Evolutionary conservation across 1,284 basidiomycete genomes (phyloP).

Genomic region (Boletus subluridellus): DNA sequence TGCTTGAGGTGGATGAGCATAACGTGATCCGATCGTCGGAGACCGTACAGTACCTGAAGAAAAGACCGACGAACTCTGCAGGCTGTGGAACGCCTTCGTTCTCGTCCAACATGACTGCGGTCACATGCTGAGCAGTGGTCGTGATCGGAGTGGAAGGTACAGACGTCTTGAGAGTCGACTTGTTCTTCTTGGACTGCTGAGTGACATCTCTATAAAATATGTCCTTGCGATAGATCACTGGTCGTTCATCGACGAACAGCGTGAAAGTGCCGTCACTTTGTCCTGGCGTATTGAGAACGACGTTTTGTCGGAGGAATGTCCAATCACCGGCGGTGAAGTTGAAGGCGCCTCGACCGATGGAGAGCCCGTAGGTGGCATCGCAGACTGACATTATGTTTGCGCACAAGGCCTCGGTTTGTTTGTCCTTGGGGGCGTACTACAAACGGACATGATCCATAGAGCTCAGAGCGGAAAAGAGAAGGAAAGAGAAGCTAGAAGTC

Average conservation of each 20-base stretch:
- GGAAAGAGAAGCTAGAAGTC: background rate
- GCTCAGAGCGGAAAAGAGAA: background rate
- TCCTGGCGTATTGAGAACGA: conserved; percentile 69
- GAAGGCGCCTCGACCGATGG: conserved; percentile 74
- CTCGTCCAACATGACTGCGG: background rate
- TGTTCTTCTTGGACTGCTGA: conserved; percentile 2
- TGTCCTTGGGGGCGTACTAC: conserved; percentile 63
- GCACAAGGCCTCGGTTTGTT: conserved; percentile 59
- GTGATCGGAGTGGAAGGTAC: background rate
- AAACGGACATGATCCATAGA: conserved; percentile 3
- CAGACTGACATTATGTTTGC: conserved; percentile 56
- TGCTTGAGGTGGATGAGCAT: conserved; percentile 40
- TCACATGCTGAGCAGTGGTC: background rate
- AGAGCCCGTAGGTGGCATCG: conserved; percentile 62
- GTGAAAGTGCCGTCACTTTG: conserved; percentile 49
- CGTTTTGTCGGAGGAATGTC: conserved; percentile 63
- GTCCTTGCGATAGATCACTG: conserved; percentile 51
- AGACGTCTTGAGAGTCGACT: background rate
- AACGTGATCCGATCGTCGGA: background rate
- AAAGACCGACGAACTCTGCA: conserved; percentile 61
- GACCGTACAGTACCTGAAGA: conserved; percentile 57
- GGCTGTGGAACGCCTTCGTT: conserved; percentile 18
- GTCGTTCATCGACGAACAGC: conserved; percentile 52
- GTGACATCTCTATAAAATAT: conserved; percentile 56
- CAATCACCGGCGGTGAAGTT: conserved; percentile 59